Conservation (phyloP, 495 filamentous ascomycete species). For the Terfezia boudieri region DNA sequence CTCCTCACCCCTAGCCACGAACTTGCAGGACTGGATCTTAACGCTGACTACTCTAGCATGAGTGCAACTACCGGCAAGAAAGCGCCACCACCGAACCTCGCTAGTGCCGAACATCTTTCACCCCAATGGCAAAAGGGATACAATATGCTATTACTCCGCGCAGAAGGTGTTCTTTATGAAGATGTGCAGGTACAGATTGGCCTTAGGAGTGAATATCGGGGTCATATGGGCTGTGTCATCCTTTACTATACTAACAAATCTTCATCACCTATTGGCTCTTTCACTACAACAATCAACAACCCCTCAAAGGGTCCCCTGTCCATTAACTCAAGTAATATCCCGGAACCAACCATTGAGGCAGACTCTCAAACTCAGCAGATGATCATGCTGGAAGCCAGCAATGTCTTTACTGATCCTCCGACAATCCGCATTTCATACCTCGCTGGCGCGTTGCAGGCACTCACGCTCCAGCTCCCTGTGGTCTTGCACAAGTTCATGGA, state of each 20-base stretch:
- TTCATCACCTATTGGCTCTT: conserved; percentile 54
- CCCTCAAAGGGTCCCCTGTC: conserved; percentile 52
- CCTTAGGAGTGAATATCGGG: conserved; percentile 79
- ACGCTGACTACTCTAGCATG: conserved; percentile 25
- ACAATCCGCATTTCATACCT: conserved; percentile 89
- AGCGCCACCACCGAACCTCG: conserved; percentile 54
- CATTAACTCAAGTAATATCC: conserved; percentile 65
- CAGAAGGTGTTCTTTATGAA: conserved; percentile 82
- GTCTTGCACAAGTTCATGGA: conserved; percentile 92
- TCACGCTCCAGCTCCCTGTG: conserved; percentile 79
- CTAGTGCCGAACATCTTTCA: conserved; percentile 74
- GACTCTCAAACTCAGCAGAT: conserved; percentile 75
- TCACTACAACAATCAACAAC: conserved; percentile 78
- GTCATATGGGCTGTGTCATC: conserved; percentile 81
- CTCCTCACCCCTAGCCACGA: conserved; percentile 27
- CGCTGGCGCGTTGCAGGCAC: conserved; percentile 76
- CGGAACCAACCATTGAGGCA: conserved; percentile 56
- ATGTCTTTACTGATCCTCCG: conserved; percentile 60
- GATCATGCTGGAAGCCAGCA: conserved; percentile 72
- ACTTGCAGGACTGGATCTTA: conserved; percentile 64
- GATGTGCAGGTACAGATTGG: conserved; percentile 88
- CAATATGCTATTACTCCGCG: conserved; percentile 51
- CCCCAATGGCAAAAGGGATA: conserved; percentile 90
- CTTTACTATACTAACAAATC: conserved; percentile 91
- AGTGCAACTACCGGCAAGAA: conserved; percentile 25